Base-by-base conservation (phyloP, 768 basidiomycete species). In the Tephrocybe sp. region DNA sequence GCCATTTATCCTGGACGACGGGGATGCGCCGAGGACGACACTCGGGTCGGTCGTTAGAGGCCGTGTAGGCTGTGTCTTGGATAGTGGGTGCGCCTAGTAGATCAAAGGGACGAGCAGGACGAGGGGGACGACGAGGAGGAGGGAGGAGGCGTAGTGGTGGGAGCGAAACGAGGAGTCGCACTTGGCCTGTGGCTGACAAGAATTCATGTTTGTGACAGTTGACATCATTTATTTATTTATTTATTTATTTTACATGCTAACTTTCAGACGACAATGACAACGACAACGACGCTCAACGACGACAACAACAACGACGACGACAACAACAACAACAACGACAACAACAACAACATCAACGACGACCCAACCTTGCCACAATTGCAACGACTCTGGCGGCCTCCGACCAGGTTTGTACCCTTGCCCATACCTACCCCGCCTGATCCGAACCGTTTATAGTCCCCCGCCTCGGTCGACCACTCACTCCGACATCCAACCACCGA, bases 111-210 rank as follows among this genome's bases (percentile, higher is more conserved):
- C 13, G n/a, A 54, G 49, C 58, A 45, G 50, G 57, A 60, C 55
- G 49, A 53, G 56, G 60, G 56, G 53, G 62, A 53, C 47, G 64
- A 59, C 50, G 58, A 53, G 55, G 57, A 57, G 45, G 56, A 60
- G 56, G 56, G 57, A 61, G 64, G 62, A 64, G 73, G 71, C 66
- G 70, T 73, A 76, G 74, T 78, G 76, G 80, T 76, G 76, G 79
- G 76, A 73, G 75, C 71, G 75, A 77, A 75, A 70, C 72, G 72
- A 71, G 67, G 65, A 69, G 69, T 70, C 71, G 71, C 65, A 64
- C 68, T 71, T 56, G 66, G 67, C 64, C 62, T 69, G 69, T 72
- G 71, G 72, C 71, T 71, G 69, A 73, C 69, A 64, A 69, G 63
- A 61, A 64, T 64, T 59, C 62, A 64, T 74, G 73, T 74, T 74